Conservation (phyloP, 768 basidiomycete species). For the Paxillus involutus region DNA sequence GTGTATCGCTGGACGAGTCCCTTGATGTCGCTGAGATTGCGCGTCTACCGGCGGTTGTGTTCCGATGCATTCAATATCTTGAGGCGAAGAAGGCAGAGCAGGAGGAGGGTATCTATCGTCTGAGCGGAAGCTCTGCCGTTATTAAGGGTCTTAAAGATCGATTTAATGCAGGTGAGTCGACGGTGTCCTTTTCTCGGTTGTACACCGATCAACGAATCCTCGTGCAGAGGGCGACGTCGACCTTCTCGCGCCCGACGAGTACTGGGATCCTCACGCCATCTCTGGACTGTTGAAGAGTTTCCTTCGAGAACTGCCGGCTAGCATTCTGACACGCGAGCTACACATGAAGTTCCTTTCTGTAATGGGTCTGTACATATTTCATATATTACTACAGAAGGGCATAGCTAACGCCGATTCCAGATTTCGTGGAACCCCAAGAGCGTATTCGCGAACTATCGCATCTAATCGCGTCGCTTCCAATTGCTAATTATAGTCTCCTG, state of each 20-base stretch:
- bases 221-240: constrained; percentile 91
- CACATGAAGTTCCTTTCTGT: constrained; percentile 90
- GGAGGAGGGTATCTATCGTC: constrained; percentile 96
- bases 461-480: constrained; percentile 84
- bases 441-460: constrained; percentile 83
- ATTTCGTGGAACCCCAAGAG: constrained; percentile 86
- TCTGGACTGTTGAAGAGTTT: constrained; percentile 93
- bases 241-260: constrained; percentile 82
- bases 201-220: constrained; percentile 3
- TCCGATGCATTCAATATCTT: constrained; percentile 93
- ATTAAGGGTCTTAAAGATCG: constrained; percentile 92
- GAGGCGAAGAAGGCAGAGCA: constrained; percentile 92
- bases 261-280: constrained; percentile 97
- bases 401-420: constrained; percentile 41
- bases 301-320: constrained; percentile 89
- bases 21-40: constrained; percentile 88
- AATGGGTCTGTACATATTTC: constrained; percentile 66
- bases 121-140: constrained; percentile 93
- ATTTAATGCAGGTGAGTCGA: constrained; percentile 79
- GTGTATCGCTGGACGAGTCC: constrained; percentile 82
- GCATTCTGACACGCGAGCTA: constrained; percentile 88
- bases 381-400: constrained; percentile 1
- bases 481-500: constrained; percentile 91
- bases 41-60: constrained; percentile 90
- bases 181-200: constrained; percentile 3